Conservation (phyloP, 495 filamentous ascomycete genomes). For the Beverwykella pulmonaria region DNA sequence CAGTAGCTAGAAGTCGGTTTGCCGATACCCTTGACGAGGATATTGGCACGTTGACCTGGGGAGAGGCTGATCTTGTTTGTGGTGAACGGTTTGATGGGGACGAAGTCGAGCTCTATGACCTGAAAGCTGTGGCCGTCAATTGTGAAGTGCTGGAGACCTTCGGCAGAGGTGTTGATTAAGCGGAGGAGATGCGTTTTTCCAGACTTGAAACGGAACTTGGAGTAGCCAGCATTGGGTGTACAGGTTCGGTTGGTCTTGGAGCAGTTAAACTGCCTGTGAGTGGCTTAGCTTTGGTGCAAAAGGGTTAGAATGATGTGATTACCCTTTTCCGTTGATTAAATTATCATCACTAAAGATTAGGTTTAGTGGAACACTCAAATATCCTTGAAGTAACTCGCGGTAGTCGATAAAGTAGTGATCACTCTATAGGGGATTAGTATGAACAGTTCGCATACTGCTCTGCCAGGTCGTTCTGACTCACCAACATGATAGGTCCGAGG, state of each 20-base stretch:
- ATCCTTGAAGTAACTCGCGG: constrained; percentile 28
- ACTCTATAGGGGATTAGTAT: not conserved
- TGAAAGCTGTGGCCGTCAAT: constrained; percentile 50
- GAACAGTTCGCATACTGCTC: too few relatives aligned
- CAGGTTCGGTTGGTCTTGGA: constrained; percentile 52
- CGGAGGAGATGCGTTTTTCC: constrained; percentile 67
- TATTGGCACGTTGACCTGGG: constrained; percentile 51
- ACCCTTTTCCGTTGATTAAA: constrained; percentile 46
- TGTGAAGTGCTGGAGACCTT: constrained; percentile 50
- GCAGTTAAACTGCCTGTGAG: too few relatives aligned
- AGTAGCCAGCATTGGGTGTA: constrained; percentile 50
- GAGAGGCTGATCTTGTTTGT: constrained; percentile 40
- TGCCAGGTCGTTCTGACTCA: constrained; percentile 8
- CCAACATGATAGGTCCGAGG: constrained; percentile 41
- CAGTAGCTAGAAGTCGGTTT: constrained; percentile 43
- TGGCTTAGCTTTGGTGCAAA: not conserved
- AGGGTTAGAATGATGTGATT: constrained; percentile 56
- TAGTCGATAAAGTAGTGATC: constrained; percentile 40
- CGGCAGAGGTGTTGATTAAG: constrained; percentile 67
- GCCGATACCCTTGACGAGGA: constrained; percentile 41
- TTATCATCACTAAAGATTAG: constrained; percentile 39
- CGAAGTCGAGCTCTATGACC: constrained; percentile 52
- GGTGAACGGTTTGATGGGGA: constrained; percentile 48
- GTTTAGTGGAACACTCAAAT: constrained; percentile 11
- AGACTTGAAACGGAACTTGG: constrained; percentile 48